Conservation (phyloP, 2,329 filamentous ascomycete species). For the Beauveria scarabaeidicola region DNA sequence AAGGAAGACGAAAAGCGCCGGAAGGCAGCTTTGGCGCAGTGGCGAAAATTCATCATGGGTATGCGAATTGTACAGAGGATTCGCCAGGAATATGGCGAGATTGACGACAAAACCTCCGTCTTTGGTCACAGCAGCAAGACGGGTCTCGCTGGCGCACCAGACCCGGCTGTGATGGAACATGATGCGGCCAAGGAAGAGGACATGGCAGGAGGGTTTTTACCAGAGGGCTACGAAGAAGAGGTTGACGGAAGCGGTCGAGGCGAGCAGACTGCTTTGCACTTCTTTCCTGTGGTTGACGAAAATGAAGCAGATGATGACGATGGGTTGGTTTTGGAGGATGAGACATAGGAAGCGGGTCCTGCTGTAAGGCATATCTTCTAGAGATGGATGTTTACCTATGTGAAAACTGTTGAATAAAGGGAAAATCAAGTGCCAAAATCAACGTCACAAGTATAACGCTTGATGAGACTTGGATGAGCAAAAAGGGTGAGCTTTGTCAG, state of each 20-base stretch:
- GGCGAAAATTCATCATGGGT: conserved; percentile 83
- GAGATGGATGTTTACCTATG: too few species aligned
- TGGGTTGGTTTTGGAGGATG: conserved; percentile 11
- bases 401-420: too few species aligned
- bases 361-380: too few species aligned
- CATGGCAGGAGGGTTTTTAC: conserved; percentile 54
- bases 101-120: conserved; percentile 43
- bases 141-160: conserved; percentile 12
- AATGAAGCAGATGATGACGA: conserved; percentile 29
- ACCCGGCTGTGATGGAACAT: conserved; percentile 15
- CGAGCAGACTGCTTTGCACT: conserved; percentile 31
- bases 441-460: too few species aligned
- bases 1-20: conserved; percentile 80
- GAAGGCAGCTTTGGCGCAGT: conserved; percentile 63
- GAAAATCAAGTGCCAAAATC: too few species aligned
- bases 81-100: conserved; percentile 63
- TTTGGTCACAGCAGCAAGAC: conserved; percentile 39
- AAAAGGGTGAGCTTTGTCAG: not conserved
- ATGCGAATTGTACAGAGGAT: conserved; percentile 74
- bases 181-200: conserved; percentile 32
- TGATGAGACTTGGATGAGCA: not conserved
- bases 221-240: conserved; percentile 42
- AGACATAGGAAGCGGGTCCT: not conserved
- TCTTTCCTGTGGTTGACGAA: conserved; percentile 40
- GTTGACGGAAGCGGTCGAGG: conserved; percentile 26